Conservation (phyloP, 2,329 filamentous ascomycete species). For the Colletotrichum euphorbiae region DNA sequence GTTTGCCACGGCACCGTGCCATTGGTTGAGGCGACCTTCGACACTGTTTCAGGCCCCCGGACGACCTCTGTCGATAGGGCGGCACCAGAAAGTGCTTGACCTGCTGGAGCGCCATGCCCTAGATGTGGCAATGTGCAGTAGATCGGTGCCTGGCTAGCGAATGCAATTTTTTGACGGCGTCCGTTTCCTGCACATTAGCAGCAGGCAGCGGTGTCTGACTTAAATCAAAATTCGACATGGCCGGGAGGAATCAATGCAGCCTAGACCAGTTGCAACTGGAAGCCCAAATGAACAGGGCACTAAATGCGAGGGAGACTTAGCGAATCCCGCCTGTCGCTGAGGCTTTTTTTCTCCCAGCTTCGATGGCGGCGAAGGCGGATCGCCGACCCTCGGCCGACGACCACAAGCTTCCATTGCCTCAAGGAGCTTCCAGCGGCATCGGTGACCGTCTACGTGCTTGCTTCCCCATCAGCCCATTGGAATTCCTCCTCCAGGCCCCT, state of each 20-base stretch:
- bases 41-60: constrained; percentile 25
- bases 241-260: constrained; percentile 10
- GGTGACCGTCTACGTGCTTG: background rate
- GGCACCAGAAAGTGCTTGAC: constrained; percentile 23
- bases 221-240: constrained; percentile 1
- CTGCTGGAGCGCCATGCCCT: constrained; percentile 18
- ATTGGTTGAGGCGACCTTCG: constrained; percentile 23
- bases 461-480: constrained; percentile 5
- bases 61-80: constrained; percentile 10
- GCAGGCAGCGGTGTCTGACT: constrained; percentile 1
- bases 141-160: constrained; percentile 10
- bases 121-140: constrained; percentile 2
- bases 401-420: background rate
- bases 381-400: too few relatives aligned
- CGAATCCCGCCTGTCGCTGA: constrained; percentile 13
- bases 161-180: background rate
- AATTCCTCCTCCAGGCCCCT: constrained; percentile 14
- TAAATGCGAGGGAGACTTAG: background rate
- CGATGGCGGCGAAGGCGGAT: constrained; percentile 7
- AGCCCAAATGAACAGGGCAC: constrained; percentile 18
- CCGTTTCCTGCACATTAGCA: constrained; percentile 1
- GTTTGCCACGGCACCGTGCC: constrained; percentile 11
- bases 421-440: background rate
- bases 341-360: background rate
- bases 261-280: background rate